Conservation (phyloP, 2,329 filamentous ascomycete genomes). For the Triangularia verruculosa region DNA sequence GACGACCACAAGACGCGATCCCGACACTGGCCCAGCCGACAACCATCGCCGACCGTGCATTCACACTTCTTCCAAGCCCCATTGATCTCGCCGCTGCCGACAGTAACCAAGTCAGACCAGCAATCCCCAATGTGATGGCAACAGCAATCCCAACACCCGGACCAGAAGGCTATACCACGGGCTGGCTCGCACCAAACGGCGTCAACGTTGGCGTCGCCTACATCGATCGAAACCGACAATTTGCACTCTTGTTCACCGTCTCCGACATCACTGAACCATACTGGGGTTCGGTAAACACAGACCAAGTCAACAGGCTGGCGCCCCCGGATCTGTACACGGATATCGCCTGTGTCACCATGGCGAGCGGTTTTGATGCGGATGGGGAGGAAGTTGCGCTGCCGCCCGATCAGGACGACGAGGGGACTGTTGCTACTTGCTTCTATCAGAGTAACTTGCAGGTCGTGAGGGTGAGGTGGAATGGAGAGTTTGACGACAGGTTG, state of each 20-base stretch:
- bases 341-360: neutral
- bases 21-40: too few relatives aligned
- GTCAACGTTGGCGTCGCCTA: neutral
- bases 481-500: neutral
- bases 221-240: neutral
- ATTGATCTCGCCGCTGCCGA: too few relatives aligned
- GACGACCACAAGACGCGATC: neutral
- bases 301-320: neutral
- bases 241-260: neutral
- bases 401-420: neutral
- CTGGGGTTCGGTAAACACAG: neutral
- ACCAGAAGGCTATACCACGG: neutral
- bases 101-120: too few relatives aligned
- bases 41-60: too few relatives aligned
- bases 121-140: too few relatives aligned
- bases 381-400: neutral
- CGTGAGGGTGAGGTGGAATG: neutral
- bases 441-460: neutral
- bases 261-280: neutral
- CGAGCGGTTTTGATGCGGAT: neutral
- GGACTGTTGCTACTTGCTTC: neutral
- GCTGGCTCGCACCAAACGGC: neutral
- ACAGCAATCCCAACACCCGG: neutral
- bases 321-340: neutral
- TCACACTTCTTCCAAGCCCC: too few relatives aligned